Conservation (phyloP, 2,329 filamentous ascomycete genomes). For the Didymella keratinophila region DNA sequence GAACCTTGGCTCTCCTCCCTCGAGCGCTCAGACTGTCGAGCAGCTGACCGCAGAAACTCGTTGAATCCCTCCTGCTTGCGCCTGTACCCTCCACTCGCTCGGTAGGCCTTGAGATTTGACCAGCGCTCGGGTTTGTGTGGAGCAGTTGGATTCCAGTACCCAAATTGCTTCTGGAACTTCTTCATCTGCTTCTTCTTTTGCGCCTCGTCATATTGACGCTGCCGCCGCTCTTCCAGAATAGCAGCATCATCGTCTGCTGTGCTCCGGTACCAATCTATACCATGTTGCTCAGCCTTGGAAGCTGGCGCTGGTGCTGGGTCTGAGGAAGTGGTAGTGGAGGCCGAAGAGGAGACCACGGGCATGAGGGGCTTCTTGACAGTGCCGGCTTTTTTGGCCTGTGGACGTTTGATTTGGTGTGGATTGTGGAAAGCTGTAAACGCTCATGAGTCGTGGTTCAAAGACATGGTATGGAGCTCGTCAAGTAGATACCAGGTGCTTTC, state of each 20-base stretch:
- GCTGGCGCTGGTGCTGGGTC: constrained; percentile 24
- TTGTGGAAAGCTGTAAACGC: constrained; percentile 43
- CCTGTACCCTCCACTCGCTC: constrained; percentile 35
- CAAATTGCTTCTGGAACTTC: constrained; percentile 76
- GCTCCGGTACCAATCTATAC: constrained; percentile 68
- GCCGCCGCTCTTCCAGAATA: constrained; percentile 70
- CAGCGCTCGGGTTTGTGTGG: constrained; percentile 36
- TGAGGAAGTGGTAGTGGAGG: constrained; percentile 19
- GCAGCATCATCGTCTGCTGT: constrained; percentile 82
- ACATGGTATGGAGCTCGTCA: constrained; percentile 29
- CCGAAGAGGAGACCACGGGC: constrained; percentile 27
- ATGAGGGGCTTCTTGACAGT: constrained; percentile 37
- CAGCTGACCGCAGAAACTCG: constrained; percentile 32
- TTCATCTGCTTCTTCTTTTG: constrained; percentile 67
- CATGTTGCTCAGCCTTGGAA: constrained; percentile 29
- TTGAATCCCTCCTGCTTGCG: constrained; percentile 37
- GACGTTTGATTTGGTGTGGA: constrained; percentile 45
- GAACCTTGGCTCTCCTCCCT: constrained; percentile 26
- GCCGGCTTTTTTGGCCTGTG: constrained; percentile 39
- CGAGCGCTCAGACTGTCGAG: constrained; percentile 20
- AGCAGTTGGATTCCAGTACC: constrained; percentile 59
- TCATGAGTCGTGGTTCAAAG: constrained; percentile 40
- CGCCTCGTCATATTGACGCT: constrained; percentile 74
- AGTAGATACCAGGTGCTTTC: constrained; percentile 47
- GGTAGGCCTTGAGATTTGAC: constrained; percentile 40